Evolutionary conservation across 305 asterid species (phyloP).

Genomic region (Fraxinus nigra): DNA sequence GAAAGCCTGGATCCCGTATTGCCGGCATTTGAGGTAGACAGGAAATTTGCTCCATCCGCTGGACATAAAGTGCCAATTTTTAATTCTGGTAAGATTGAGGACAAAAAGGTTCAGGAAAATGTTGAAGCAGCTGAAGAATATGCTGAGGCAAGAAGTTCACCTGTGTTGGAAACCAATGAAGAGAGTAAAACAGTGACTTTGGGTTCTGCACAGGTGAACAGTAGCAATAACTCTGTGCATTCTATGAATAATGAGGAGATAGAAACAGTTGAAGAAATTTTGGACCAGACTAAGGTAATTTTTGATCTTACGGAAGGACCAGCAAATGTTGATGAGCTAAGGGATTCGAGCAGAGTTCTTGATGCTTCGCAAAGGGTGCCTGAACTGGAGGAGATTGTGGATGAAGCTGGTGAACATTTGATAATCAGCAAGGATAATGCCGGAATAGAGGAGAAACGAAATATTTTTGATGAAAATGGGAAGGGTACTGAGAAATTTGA

Average conservation of each 20-base stretch:
- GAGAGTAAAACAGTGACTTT: constrained; percentile 35
- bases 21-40: constrained; percentile 20
- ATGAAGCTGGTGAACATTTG: constrained; percentile 27
- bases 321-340: constrained; percentile 21
- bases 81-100: constrained; percentile 26
- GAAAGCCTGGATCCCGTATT: constrained; percentile 28
- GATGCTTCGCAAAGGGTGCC: constrained; percentile 28
- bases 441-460: constrained; percentile 23
- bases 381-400: constrained; percentile 29
- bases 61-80: constrained; percentile 18
- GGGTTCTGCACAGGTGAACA: constrained; percentile 43
- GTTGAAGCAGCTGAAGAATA: constrained; percentile 38
- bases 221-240: constrained; percentile 22
- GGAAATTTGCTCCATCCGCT: constrained; percentile 29
- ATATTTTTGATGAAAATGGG: constrained; percentile 27
- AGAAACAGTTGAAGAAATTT: constrained; percentile 26
- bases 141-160: constrained; percentile 30
- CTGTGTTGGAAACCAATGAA: constrained; percentile 35
- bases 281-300: constrained; percentile 20
- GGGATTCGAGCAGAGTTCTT: constrained; percentile 23
- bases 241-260: constrained; percentile 22
- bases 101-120: constrained; percentile 28
- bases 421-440: constrained; percentile 31
- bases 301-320: constrained; percentile 20
- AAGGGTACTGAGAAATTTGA: constrained; percentile 27